Percentiles rank a stretch among this genome's conserved stretches.
phyloP scores from a whole-genome alignment of 2,329 filamentous ascomycete genomes.

The Clarireedia paspali region DNA sequence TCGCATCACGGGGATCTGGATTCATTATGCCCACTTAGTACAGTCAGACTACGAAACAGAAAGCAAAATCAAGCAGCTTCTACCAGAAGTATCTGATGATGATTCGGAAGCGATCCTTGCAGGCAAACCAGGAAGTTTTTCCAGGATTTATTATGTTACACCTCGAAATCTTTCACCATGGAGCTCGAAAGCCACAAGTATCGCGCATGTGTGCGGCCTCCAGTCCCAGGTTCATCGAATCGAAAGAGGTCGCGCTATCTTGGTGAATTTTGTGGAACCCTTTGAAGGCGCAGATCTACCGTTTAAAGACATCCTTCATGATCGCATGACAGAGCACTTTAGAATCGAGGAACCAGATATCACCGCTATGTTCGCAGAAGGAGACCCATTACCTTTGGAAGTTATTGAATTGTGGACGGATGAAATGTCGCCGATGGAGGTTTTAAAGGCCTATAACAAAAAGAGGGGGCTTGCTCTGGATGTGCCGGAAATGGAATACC shows the following conservation, averaged over 20 bases:
- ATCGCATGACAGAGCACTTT: slow-evolving; percentile 92
- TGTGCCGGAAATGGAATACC: slow-evolving; percentile 81
- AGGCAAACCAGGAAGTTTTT: slow-evolving; percentile 8
- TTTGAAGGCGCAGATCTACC: slow-evolving; percentile 42
- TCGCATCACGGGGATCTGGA: slow-evolving; percentile 22
- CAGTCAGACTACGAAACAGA: slow-evolving; percentile 16
- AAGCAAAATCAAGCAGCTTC: slow-evolving; percentile 21
- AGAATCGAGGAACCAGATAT: slow-evolving; percentile 60
- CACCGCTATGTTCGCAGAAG: slow-evolving; percentile 70
- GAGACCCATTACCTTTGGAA: slow-evolving; percentile 52
- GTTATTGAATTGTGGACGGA: slow-evolving; percentile 67
- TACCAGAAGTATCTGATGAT: slow-evolving; percentile 15
- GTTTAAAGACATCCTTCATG: slow-evolving; percentile 68
- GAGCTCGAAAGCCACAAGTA: slow-evolving; percentile 94
- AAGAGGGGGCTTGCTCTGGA: slow-evolving; percentile 81
- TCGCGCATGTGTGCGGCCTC: slow-evolving; percentile 85
- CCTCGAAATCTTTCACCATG: slow-evolving; percentile 90
- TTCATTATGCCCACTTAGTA: slow-evolving; percentile 26
- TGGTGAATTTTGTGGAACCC: slow-evolving; percentile 51
- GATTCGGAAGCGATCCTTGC: slow-evolving; percentile 12
- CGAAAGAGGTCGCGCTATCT: slow-evolving; percentile 77
- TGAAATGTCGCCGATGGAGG: slow-evolving; percentile 56
- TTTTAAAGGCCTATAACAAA: slow-evolving; percentile 76
- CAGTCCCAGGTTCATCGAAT: slow-evolving; percentile 64
- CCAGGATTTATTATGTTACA: slow-evolving; percentile 50